These are phyloP conservation scores for Dalechampia spathulata DNA, from an alignment of 441 rosid species.

Conservation along the genomic window DNA sequence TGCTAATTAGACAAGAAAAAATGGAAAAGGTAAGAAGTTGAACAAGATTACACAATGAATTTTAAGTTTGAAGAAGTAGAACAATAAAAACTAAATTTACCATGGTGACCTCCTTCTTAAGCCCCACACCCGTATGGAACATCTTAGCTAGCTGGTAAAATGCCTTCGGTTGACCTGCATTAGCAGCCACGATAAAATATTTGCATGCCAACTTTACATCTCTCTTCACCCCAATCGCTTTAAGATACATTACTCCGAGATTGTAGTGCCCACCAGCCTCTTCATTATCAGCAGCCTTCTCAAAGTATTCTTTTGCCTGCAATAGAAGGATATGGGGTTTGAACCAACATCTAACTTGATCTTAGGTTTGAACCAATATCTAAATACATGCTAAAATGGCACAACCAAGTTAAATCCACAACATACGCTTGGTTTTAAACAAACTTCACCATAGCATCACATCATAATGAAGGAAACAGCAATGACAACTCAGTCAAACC, in stretches of 20 bases:
- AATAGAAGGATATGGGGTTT: conserved; percentile 6
- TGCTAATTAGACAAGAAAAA: too few species aligned
- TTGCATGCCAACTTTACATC: conserved; percentile 77
- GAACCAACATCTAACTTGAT: not conserved
- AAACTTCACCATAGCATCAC: not conserved
- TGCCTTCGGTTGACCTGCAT: conserved; percentile 95
- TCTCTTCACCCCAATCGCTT: conserved; percentile 83
- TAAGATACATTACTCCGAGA: conserved; percentile 86
- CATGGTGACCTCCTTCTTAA: conserved; percentile 68
- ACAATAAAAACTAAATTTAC: conserved; percentile 26
- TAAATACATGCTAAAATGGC: not conserved
- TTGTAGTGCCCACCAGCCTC: conserved; percentile 93
- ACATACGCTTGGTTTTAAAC: not conserved
- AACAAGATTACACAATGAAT: not conserved
- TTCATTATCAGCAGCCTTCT: conserved; percentile 73
- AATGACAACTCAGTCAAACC: not conserved
- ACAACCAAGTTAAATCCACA: not conserved
- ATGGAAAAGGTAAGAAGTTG: not conserved
- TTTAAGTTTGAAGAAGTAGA: not conserved
- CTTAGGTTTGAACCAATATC: too few species aligned
- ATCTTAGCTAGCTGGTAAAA: conserved; percentile 97
- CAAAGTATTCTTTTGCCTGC: conserved; percentile 94
- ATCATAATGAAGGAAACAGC: not conserved
- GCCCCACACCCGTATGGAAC: conserved; percentile 97
- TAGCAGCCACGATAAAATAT: conserved; percentile 76